Evolutionary conservation across 2,329 filamentous ascomycete genomes (phyloP).

Genomic region (Penicillium frequentans): DNA sequence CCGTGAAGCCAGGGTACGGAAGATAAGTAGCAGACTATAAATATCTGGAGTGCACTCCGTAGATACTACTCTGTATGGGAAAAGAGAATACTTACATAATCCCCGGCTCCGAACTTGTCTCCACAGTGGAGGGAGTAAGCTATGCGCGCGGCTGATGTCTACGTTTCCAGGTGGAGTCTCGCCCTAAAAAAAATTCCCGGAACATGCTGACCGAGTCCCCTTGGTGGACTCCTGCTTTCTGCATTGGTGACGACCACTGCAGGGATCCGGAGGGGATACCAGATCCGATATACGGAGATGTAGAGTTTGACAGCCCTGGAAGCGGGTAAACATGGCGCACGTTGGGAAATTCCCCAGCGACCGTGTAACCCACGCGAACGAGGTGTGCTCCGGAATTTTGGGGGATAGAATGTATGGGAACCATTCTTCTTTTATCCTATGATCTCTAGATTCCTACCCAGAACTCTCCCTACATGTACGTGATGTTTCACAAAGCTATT

Average conservation of each 20-base stretch:
- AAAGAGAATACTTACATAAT: constrained; percentile 1
- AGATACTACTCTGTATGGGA: not conserved
- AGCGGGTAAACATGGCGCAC: not conserved
- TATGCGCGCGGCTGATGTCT: constrained; percentile 24
- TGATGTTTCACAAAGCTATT: constrained; percentile 16
- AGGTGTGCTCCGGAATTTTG: not conserved
- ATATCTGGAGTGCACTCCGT: not conserved
- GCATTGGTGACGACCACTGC: not conserved
- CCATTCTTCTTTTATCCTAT: not conserved
- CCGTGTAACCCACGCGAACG: constrained; percentile 13
- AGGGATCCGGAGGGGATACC: constrained; percentile 6
- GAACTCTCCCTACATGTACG: not conserved
- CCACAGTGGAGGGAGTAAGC: constrained; percentile 15
- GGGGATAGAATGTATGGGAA: not conserved
- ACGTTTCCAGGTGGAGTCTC: constrained; percentile 5
- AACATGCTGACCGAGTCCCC: not conserved
- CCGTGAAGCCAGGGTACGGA: not conserved
- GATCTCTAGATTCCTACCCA: no score
- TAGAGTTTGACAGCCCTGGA: not conserved
- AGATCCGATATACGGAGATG: constrained; percentile 5
- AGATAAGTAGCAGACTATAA: not conserved
- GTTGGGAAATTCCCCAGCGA: constrained; percentile 5
- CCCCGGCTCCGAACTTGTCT: constrained; percentile 7
- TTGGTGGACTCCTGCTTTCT: not conserved
- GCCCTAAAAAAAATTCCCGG: constrained; percentile 1